These are phyloP conservation scores for Diospyros lotus DNA, from an alignment of 148 eudicot species.

Conservation along the genomic window DNA sequence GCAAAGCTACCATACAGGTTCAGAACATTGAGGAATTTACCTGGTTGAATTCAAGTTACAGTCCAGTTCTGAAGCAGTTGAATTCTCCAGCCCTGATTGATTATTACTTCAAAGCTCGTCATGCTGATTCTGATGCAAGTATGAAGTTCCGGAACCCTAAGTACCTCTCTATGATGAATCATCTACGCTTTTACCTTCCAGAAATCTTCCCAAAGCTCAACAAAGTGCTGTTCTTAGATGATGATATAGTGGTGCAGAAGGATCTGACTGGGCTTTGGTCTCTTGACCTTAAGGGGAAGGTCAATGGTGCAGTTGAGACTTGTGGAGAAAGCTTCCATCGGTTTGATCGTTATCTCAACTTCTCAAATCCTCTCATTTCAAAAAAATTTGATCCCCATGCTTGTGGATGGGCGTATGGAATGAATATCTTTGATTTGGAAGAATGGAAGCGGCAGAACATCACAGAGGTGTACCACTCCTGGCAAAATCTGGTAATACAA, in stretches of 20 bases:
- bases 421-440: conserved; percentile 80
- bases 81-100: conserved; percentile 72
- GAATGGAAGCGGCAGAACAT: conserved; percentile 89
- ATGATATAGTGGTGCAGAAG: conserved; percentile 83
- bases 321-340: conserved; percentile 86
- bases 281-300: conserved; percentile 70
- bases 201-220: conserved; percentile 82
- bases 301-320: conserved; percentile 83
- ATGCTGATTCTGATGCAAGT: conserved; percentile 64
- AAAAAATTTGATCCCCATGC: conserved; percentile 76
- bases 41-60: conserved; percentile 83
- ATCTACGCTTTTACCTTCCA: conserved; percentile 91
- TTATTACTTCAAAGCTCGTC: conserved; percentile 73
- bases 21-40: conserved; percentile 82
- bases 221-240: conserved; percentile 79
- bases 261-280: conserved; percentile 81
- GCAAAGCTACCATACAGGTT: conserved; percentile 64
- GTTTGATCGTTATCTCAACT: conserved; percentile 81
- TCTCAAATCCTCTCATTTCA: conserved; percentile 76
- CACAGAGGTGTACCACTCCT: conserved; percentile 74
- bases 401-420: conserved; percentile 96
- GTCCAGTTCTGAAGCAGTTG: conserved; percentile 80
- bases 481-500: conserved; percentile 77
- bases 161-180: conserved; percentile 80
- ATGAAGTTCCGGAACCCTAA: conserved; percentile 82